These are phyloP conservation scores for Trichomonascaceae sp. DNA, from an alignment of 1,139 yeast genomes.

Conservation along the genomic window DNA sequence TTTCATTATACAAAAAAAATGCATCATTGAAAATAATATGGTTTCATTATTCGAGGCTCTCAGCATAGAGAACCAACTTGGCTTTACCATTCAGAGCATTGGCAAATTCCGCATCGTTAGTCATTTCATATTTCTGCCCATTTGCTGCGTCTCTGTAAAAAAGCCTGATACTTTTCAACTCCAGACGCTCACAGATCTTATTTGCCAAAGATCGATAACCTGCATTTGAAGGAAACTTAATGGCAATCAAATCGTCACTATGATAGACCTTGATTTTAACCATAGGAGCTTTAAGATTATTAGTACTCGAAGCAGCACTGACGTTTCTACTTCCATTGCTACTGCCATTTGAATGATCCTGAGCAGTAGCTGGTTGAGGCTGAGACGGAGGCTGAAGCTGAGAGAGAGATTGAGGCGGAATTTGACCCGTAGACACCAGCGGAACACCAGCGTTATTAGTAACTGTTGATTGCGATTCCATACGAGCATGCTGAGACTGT, in stretches of 20 bases:
- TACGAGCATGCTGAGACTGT: slow-evolving; percentile 12
- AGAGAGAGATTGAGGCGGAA: not conserved
- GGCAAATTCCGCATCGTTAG: slow-evolving; percentile 28
- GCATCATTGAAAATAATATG: not conserved
- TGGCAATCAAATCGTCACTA: slow-evolving; percentile 86
- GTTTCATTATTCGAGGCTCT: slow-evolving; percentile 5
- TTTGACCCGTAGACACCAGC: slow-evolving; percentile 2
- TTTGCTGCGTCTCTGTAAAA: slow-evolving; percentile 25
- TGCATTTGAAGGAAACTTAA: slow-evolving; percentile 61
- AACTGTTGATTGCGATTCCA: slow-evolving; percentile 19
- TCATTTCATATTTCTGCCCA: slow-evolving; percentile 27
- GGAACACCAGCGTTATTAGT: slow-evolving; percentile 11
- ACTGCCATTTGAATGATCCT: not conserved
- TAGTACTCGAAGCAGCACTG: not conserved
- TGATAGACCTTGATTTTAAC: slow-evolving; percentile 79
- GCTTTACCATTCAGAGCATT: slow-evolving; percentile 28
- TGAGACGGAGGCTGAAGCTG: not conserved
- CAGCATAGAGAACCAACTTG: slow-evolving; percentile 34
- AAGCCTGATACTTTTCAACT: slow-evolving; percentile 26
- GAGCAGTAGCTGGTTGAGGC: not conserved
- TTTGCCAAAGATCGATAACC: slow-evolving; percentile 55
- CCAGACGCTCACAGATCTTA: slow-evolving; percentile 62
- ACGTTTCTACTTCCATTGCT: not conserved
- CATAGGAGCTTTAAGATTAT: slow-evolving; percentile 18
- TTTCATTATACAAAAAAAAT: slow-evolving; percentile 8